Conservation (phyloP, 257 asterid genomes). For the Solanum pinnatisectum region DNA sequence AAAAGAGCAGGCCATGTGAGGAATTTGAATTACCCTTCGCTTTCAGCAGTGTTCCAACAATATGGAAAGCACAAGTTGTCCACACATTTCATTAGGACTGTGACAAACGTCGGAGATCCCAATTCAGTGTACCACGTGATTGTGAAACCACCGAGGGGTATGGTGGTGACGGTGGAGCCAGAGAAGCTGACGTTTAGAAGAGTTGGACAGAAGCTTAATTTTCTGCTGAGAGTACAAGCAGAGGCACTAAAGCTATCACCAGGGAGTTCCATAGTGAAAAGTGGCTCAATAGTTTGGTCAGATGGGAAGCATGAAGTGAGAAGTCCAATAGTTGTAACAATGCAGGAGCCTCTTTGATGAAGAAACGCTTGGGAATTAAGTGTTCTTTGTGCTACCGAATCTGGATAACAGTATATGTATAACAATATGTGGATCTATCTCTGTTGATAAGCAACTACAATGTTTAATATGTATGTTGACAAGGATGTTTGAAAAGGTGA, state of each 20-base stretch:
- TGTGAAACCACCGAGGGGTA: slow-evolving; percentile 37
- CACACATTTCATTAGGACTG: slow-evolving; percentile 67
- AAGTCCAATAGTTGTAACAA: slow-evolving; percentile 65
- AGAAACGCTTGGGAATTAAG: background rate
- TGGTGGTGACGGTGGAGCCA: slow-evolving; percentile 60
- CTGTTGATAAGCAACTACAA: background rate
- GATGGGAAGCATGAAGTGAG: slow-evolving; percentile 68
- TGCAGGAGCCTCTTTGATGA: slow-evolving; percentile 64
- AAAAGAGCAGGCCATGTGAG: slow-evolving; percentile 72
- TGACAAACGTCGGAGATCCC: slow-evolving; percentile 67
- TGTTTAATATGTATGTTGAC: background rate
- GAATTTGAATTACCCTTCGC: slow-evolving; percentile 70
- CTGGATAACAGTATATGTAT: background rate
- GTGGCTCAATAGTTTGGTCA: slow-evolving; percentile 72
- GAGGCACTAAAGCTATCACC: slow-evolving; percentile 47
- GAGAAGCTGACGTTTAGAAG: slow-evolving; percentile 58
- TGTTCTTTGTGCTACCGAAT: background rate
- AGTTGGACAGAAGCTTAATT: slow-evolving; percentile 71
- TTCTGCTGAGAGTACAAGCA: slow-evolving; percentile 54
- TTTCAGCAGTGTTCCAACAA: slow-evolving; percentile 62
- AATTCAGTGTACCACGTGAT: slow-evolving; percentile 41
- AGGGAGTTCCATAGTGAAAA: slow-evolving; percentile 56
- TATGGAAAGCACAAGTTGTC: slow-evolving; percentile 57
- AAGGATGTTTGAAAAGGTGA: background rate
- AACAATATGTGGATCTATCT: too few relatives aligned